phyloP scores from a whole-genome alignment of 2,329 filamentous ascomycete genomes.

The Claviceps arundinis region DNA sequence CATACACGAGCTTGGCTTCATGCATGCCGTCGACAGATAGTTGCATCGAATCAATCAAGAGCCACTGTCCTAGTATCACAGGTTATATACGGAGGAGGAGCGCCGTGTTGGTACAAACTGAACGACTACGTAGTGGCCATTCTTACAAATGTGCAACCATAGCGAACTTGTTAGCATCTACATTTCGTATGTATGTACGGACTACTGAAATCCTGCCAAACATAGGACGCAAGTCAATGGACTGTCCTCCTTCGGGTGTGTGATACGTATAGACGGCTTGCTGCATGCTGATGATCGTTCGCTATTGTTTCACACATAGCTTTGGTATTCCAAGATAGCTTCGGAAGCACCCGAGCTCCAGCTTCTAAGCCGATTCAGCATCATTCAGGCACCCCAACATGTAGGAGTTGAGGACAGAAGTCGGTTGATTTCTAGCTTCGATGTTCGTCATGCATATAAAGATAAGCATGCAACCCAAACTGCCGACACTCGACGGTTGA shows the following conservation, averaged over 20 bases:
- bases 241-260: neutral
- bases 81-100: no score
- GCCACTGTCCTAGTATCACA: neutral
- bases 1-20: neutral
- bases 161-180: no score
- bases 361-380: neutral
- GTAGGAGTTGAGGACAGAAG: no score
- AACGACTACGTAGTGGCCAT: no score
- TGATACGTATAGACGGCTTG: neutral
- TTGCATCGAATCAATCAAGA: neutral
- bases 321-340: neutral
- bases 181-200: neutral
- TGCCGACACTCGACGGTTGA: neutral
- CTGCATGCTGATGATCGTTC: neutral
- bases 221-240: neutral
- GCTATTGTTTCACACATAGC: neutral
- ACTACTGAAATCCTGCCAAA: neutral
- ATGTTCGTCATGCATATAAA: neutral
- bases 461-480: neutral
- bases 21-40: neutral
- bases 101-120: no score
- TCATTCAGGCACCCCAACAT: neutral
- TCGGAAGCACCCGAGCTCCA: neutral
- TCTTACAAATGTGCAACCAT: neutral
- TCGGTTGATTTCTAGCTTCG: neutral